Evolutionary conservation across 2,329 filamentous ascomycete species (phyloP).

Genomic region (Pestalotiopsis sp.): DNA sequence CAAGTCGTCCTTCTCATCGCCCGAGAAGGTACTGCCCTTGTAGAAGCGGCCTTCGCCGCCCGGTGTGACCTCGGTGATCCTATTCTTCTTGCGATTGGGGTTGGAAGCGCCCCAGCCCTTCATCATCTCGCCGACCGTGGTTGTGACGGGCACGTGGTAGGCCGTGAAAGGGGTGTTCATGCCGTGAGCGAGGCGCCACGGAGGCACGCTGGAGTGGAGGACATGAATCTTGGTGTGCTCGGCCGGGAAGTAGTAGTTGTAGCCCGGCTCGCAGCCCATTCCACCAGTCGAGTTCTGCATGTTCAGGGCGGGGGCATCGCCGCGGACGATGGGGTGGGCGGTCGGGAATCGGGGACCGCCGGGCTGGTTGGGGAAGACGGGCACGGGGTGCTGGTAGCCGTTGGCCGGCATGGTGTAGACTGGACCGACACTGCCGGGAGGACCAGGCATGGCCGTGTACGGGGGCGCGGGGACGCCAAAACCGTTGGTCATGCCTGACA

Average conservation of each 20-base stretch:
- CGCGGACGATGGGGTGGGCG: constrained; percentile 44
- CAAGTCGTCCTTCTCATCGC: constrained; percentile 51
- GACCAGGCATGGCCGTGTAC: constrained; percentile 15
- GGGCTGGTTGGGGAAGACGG: constrained; percentile 27
- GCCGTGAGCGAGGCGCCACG: constrained; percentile 54
- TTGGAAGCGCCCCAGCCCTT: constrained; percentile 61
- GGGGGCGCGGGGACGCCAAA: background rate
- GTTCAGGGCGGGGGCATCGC: constrained; percentile 53
- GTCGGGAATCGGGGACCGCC: constrained; percentile 41
- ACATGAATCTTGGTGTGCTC: constrained; percentile 64
- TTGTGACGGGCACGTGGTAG: constrained; percentile 54
- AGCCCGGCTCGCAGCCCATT: constrained; percentile 62
- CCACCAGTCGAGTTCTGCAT: constrained; percentile 62
- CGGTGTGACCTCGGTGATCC: constrained; percentile 58
- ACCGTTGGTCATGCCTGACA: constrained; percentile 23
- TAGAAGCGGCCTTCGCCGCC: constrained; percentile 63
- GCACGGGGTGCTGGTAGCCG: constrained; percentile 23
- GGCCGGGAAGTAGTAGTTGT: constrained; percentile 63
- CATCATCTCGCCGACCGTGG: constrained; percentile 59
- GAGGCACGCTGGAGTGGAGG: constrained; percentile 52
- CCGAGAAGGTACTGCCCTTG: constrained; percentile 53
- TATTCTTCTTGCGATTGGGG: constrained; percentile 52
- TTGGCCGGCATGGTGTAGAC: constrained; percentile 22
- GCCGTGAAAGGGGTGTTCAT: constrained; percentile 49
- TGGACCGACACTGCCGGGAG: constrained; percentile 21